phyloP scores from a whole-genome alignment of 495 filamentous ascomycete species.

The Cercophora newfieldiana region DNA sequence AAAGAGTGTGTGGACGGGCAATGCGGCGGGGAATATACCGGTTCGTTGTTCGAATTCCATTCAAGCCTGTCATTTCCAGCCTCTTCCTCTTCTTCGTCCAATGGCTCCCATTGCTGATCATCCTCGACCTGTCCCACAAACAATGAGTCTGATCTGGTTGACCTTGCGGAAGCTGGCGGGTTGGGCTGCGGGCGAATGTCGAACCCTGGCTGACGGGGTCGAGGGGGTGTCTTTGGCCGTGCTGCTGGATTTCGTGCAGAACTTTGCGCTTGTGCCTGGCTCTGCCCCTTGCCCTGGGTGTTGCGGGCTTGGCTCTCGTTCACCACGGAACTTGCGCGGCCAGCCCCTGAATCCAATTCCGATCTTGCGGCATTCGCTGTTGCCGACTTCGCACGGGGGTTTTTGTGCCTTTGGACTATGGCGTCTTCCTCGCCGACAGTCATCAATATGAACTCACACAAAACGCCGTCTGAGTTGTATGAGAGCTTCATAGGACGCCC shows the following conservation, averaged over 20 bases:
- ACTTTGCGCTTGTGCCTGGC: not conserved
- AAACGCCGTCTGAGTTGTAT: conserved; percentile 72
- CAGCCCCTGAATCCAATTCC: conserved; percentile 40
- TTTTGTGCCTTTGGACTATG: conserved; percentile 43
- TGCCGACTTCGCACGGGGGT: conserved; percentile 32
- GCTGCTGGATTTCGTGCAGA: conserved; percentile 9
- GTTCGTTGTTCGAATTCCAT: conserved; percentile 72
- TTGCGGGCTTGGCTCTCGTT: conserved; percentile 20
- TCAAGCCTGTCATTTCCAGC: conserved; percentile 59
- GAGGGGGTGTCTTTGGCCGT: conserved; percentile 22
- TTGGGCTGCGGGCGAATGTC: conserved; percentile 38
- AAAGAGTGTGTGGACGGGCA: not conserved
- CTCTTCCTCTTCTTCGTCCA: conserved; percentile 68
- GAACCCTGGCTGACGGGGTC: conserved; percentile 30
- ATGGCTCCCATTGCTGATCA: conserved; percentile 83
- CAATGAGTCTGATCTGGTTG: conserved; percentile 66
- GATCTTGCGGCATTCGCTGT: conserved; percentile 27
- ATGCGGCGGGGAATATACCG: conserved; percentile 31
- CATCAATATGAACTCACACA: conserved; percentile 90
- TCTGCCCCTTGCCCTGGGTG: not conserved
- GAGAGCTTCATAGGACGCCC: conserved; percentile 79
- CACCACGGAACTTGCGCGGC: conserved; percentile 36
- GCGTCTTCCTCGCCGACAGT: conserved; percentile 75
- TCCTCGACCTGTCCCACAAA: conserved; percentile 70
- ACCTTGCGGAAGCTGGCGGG: conserved; percentile 55